phyloP scores from a whole-genome alignment of 192 early-diverging fungal genomes.

The Coemansia sp. region DNA sequence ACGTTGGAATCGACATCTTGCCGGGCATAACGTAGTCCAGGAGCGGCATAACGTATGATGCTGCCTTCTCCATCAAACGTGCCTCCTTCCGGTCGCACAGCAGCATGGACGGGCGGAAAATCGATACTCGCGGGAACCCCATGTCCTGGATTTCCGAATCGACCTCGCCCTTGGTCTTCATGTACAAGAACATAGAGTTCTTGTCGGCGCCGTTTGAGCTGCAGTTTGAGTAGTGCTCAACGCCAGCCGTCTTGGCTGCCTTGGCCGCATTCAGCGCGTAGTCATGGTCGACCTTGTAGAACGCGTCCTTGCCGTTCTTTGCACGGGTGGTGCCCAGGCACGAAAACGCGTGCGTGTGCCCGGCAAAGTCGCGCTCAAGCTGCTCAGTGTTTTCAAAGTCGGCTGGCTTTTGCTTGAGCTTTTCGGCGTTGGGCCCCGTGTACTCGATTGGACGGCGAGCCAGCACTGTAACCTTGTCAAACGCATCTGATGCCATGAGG shows the following conservation, averaged over 20 bases:
- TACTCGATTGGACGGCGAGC: slow-evolving; percentile 41
- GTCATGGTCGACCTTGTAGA: slow-evolving; percentile 75
- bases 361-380: slow-evolving; percentile 25
- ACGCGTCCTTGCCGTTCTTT: slow-evolving; percentile 64
- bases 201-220: slow-evolving; percentile 55
- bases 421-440: slow-evolving; percentile 26
- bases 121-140: slow-evolving; percentile 62
- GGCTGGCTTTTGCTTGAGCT: slow-evolving; percentile 62
- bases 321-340: slow-evolving; percentile 70
- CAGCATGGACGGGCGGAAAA: slow-evolving; percentile 62
- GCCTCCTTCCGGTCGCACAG: slow-evolving; percentile 44
- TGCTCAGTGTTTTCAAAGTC: slow-evolving; percentile 72
- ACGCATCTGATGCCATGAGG: slow-evolving; percentile 39
- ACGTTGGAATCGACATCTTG: slow-evolving; percentile 22
- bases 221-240: slow-evolving; percentile 46
- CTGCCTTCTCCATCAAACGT: slow-evolving; percentile 27
- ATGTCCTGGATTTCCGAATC: slow-evolving; percentile 61
- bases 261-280: slow-evolving; percentile 59
- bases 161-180: slow-evolving; percentile 73
- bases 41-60: slow-evolving; percentile 12
- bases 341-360: slow-evolving; percentile 63
- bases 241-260: slow-evolving; percentile 25
- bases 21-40: slow-evolving; percentile 25
- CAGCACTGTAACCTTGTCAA: slow-evolving; percentile 50
- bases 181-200: slow-evolving; percentile 65